A percentile compares a stretch with the other conserved stretches of the same genome.
phyloP scores from a whole-genome alignment of 2,329 filamentous ascomycete genomes.

The Aureobasidium sp. region DNA sequence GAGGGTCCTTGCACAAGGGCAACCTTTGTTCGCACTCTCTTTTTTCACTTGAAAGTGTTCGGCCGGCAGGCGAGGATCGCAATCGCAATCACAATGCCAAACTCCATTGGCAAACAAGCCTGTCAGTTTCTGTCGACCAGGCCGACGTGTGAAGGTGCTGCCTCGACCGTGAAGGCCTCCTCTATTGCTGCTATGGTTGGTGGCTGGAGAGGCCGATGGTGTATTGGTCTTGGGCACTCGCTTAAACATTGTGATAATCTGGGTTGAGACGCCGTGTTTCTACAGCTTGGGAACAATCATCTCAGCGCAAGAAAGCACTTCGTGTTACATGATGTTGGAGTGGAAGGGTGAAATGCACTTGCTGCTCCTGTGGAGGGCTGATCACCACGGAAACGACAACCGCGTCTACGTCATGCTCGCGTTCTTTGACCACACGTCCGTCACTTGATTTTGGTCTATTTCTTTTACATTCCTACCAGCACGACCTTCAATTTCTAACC shows the following conservation, averaged over 20 bases:
- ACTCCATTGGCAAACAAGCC: slow-evolving; percentile 30
- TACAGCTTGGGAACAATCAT: neutral
- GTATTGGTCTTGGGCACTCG: slow-evolving; percentile 9
- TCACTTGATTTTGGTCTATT: neutral
- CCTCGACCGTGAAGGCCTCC: slow-evolving; percentile 4
- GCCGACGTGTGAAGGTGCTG: neutral
- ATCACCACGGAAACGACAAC: slow-evolving; percentile 9
- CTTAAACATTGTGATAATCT: slow-evolving; percentile 11
- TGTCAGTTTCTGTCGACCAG: slow-evolving; percentile 14
- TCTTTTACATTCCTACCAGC: neutral
- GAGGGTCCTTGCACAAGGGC: neutral
- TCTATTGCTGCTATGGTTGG: slow-evolving; percentile 4
- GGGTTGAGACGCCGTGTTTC: neutral
- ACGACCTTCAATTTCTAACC: neutral
- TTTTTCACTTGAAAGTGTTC: slow-evolving; percentile 53
- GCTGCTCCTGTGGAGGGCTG: too few relatives aligned
- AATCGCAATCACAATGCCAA: slow-evolving; percentile 56
- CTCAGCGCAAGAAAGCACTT: neutral
- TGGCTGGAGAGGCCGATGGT: neutral
- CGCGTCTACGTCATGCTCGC: neutral
- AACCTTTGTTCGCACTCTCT: slow-evolving; percentile 44
- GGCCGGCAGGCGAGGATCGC: slow-evolving; percentile 47
- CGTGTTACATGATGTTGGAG: slow-evolving; percentile 4
- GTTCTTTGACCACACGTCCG: neutral
- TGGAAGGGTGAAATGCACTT: neutral